Evolutionary conservation across 805 yeast genomes (phyloP).

Genomic region (Candida boidinii): DNA sequence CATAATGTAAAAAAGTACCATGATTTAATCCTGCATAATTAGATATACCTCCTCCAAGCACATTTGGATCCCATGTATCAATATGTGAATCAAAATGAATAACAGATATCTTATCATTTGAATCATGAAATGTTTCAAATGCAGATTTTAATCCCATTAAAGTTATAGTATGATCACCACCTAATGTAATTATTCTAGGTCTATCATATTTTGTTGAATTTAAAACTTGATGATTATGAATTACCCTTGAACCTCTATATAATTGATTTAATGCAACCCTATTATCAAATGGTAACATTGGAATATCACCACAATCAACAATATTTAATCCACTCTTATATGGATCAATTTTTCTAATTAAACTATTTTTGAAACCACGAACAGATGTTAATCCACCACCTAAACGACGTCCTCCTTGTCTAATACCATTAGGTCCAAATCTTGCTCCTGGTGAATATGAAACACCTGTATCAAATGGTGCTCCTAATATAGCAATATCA

Average conservation of each 20-base stretch:
- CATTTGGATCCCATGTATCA: constrained; percentile 61
- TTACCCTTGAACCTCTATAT: constrained; percentile 42
- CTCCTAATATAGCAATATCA: constrained; percentile 51
- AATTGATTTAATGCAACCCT: constrained; percentile 47
- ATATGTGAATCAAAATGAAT: constrained; percentile 57
- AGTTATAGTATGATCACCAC: constrained; percentile 51
- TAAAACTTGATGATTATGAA: constrained; percentile 28
- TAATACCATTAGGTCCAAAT: constrained; percentile 48
- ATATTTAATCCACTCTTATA: constrained; percentile 31
- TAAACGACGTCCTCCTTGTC: constrained; percentile 34
- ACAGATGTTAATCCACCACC: constrained; percentile 33
- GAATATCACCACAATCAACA: constrained; percentile 54
- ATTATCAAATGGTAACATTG: constrained; percentile 55
- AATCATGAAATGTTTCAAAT: constrained; percentile 33
- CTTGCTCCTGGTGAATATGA: constrained; percentile 51
- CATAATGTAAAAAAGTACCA: constrained; percentile 65
- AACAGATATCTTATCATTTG: constrained; percentile 33
- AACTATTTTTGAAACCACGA: constrained; percentile 27
- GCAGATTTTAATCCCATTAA: constrained; percentile 40
- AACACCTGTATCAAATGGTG: constrained; percentile 52
- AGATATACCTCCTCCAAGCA: constrained; percentile 54
- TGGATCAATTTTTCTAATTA: constrained; percentile 30
- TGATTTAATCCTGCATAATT: constrained; percentile 50
- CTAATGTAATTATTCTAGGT: constrained; percentile 37
- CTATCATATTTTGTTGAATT: constrained; percentile 12